These are phyloP conservation scores for Umbelopsis vinacea DNA, from an alignment of 192 early-diverging fungal species.

Conservation along the genomic window DNA sequence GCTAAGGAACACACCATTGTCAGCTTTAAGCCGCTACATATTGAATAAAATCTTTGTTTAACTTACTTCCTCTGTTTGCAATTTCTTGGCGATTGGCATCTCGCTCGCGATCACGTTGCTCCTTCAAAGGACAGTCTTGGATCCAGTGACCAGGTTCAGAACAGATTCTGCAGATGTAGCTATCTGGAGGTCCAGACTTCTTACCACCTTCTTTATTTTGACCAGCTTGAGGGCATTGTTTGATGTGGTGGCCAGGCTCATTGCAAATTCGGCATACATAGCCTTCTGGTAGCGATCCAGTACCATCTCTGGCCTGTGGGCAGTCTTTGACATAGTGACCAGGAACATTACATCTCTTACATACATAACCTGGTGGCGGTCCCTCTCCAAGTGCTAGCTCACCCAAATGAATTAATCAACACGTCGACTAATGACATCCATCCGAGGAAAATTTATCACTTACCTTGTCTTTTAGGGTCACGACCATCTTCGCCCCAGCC, in stretches of 20 bases:
- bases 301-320: conserved; percentile 33
- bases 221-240: conserved; percentile 32
- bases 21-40: neutral
- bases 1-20: conserved; percentile 23
- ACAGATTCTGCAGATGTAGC: conserved; percentile 67
- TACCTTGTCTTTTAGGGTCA: conserved; percentile 22
- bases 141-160: conserved; percentile 67
- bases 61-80: conserved; percentile 50
- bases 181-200: conserved; percentile 46
- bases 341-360: conserved; percentile 44
- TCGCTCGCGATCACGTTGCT: conserved; percentile 53
- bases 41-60: no score
- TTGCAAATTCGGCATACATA: conserved; percentile 58
- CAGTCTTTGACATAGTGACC: conserved; percentile 56
- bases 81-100: conserved; percentile 57
- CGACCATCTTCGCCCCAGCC: conserved; percentile 47
- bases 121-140: conserved; percentile 61
- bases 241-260: conserved; percentile 57
- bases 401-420: neutral
- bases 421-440: neutral
- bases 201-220: conserved; percentile 25
- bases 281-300: conserved; percentile 25
- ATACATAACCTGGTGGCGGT: conserved; percentile 47
- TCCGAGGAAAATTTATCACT: neutral
- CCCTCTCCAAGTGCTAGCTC: neutral